Evolutionary conservation across 2,329 filamentous ascomycete species (phyloP), one percentile per base, ranked within the genome.

Genomic region (Cadophora sp.): DNA sequence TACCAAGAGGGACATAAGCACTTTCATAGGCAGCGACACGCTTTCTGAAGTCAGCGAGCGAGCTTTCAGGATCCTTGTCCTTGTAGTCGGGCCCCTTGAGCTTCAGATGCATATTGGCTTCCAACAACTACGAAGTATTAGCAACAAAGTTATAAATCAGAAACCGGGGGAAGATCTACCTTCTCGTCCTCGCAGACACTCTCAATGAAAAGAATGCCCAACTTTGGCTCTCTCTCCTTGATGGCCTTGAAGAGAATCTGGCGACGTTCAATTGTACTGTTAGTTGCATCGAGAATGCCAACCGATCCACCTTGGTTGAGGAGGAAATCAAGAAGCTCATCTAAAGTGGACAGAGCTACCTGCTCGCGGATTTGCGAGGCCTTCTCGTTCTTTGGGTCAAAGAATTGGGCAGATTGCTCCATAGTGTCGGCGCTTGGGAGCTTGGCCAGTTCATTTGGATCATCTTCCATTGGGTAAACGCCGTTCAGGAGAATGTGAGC

Each of bases 61-160:
- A 94, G 76, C 91, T 89, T 64, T 88, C 81, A 0, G 96, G 95
- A 74, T 99, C 95, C 80, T 97, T 96, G 77, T 93, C 93, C 75
- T 91, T 93, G 82, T 99, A 99, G 79, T 99, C 96, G 0, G 96
- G 96, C 0, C 96, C 96, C 3, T 93, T 96, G 7, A 98, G 88
- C 83, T 98, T 98, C 69, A 98, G 83, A 33, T 95, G 93, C 94
- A 98, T 98, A 76, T 98, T 98, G 20, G 94, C 93, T 79, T 98
- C 94, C 45, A 98, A 84, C 30, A 98, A 83, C 79, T 89, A 68
- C 8, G 50, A 33, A 22, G 36, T 24, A 43, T 72, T 67, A 73
- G 69, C 51, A 9, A 47, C 13, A 9, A 24, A 27, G 13, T 39
- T 20, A 51, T 13, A 33, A 16, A 61, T 62, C 18, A 9, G 2